Evolutionary conservation across 1,284 basidiomycete species (phyloP).

Genomic region (Leccinum huronense): DNA sequence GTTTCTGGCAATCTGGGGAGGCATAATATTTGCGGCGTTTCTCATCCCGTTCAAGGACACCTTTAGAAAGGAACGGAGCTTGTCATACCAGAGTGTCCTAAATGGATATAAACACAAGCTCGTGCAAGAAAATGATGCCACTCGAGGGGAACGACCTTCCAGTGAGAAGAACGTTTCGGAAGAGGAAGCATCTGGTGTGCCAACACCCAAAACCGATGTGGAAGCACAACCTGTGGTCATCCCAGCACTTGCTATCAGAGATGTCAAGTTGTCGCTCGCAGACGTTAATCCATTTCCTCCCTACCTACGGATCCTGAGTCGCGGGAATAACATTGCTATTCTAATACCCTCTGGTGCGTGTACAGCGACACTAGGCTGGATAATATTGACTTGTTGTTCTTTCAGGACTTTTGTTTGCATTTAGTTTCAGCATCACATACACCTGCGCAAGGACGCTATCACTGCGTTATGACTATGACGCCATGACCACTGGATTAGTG

Average conservation of each 20-base stretch:
- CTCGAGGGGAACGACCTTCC: conserved; percentile 11
- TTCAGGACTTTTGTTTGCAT: conserved; percentile 65
- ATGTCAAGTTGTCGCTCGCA: conserved; percentile 18
- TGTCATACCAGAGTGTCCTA: conserved; percentile 57
- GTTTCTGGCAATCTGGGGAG: conserved; percentile 71
- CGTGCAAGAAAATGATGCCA: conserved; percentile 12
- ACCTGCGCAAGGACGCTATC: conserved; percentile 71
- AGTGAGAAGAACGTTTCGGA: conserved; percentile 8
- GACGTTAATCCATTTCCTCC: conserved; percentile 30
- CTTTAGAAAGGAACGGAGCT: conserved; percentile 74
- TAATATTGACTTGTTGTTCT: conserved; percentile 57
- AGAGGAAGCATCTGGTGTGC: background rate
- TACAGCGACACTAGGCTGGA: background rate
- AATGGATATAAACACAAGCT: conserved; percentile 13
- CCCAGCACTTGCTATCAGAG: conserved; percentile 37
- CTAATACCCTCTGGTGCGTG: conserved; percentile 25
- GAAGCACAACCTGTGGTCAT: conserved; percentile 21
- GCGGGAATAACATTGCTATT: conserved; percentile 23
- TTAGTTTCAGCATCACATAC: conserved; percentile 68
- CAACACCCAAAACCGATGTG: conserved; percentile 16
- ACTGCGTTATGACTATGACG: conserved; percentile 64
- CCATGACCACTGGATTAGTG: conserved; percentile 76
- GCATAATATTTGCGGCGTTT: conserved; percentile 57
- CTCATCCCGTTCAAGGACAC: conserved; percentile 76
- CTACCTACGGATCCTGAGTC: conserved; percentile 16